Conservation (phyloP, 176 grass and related monocot species). For the Triticum turgidum region DNA sequence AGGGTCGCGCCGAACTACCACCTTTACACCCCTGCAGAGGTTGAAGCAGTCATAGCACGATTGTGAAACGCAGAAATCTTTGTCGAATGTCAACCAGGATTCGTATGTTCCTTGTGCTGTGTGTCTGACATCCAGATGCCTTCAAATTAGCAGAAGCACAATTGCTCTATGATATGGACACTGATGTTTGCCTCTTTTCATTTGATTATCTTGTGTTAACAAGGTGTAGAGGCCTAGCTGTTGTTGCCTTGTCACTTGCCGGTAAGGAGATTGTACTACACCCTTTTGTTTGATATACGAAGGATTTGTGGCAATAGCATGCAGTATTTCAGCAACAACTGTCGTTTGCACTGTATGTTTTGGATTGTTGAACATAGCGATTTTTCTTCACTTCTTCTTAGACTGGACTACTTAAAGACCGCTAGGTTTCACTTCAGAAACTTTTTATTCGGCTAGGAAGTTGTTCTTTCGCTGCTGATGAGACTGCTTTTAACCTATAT, state of each 20-base stretch:
- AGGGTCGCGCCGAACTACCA: slow-evolving; percentile 77
- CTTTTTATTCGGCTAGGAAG: no score
- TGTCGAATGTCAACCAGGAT: not conserved
- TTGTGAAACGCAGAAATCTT: slow-evolving; percentile 45
- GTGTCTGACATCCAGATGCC: not conserved
- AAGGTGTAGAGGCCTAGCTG: not conserved
- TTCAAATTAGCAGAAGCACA: not conserved
- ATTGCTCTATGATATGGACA: not conserved
- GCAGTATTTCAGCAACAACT: no score
- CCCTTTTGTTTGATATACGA: not conserved
- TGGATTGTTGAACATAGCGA: no score
- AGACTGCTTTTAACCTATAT: no score
- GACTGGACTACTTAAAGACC: no score
- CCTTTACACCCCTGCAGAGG: slow-evolving; percentile 75
- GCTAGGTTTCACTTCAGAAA: no score
- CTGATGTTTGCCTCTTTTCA: not conserved
- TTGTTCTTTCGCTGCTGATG: no score
- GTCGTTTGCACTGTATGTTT: no score
- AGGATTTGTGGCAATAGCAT: not conserved
- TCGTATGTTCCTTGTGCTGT: not conserved
- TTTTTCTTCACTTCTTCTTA: no score
- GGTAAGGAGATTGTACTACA: not conserved
- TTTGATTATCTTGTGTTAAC: not conserved
- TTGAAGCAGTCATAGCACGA: slow-evolving; percentile 70
- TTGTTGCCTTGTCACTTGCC: not conserved